Conservation (phyloP, 306 rosid species). For the Hippophae tibetana region DNA sequence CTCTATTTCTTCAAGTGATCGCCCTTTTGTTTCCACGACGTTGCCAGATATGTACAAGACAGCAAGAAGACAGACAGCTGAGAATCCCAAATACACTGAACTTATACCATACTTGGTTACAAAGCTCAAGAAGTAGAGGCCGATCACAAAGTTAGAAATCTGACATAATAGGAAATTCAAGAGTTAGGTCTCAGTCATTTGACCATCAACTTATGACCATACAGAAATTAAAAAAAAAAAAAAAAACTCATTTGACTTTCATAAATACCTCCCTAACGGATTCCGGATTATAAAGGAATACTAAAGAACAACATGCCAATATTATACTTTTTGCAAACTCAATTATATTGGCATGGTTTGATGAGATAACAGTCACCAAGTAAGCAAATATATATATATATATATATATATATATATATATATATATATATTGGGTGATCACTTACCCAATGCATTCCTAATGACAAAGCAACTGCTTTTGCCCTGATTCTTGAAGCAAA, state of each 20-base stretch:
- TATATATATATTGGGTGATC: slow-evolving; percentile 1
- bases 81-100: slow-evolving; percentile 73
- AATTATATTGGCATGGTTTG: too few species aligned
- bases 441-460: slow-evolving; percentile 98
- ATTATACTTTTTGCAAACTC: too few species aligned
- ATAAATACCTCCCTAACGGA: too few species aligned
- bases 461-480: slow-evolving; percentile 82
- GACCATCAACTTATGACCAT: too few species aligned
- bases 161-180: slow-evolving; percentile 21
- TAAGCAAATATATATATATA: too few species aligned
- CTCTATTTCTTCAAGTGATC: slow-evolving; percentile 92
- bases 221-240: too few species aligned
- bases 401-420: too few species aligned
- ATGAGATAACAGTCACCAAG: not conserved
- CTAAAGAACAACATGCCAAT: too few species aligned
- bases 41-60: slow-evolving; percentile 75
- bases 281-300: too few species aligned
- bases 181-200: not conserved
- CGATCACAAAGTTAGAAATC: slow-evolving; percentile 84
- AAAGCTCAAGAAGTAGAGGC: slow-evolving; percentile 89
- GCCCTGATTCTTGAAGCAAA: slow-evolving; percentile 97
- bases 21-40: slow-evolving; percentile 90
- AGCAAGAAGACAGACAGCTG: slow-evolving; percentile 69
- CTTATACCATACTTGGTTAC: slow-evolving; percentile 91
- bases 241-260: too few species aligned